These are phyloP conservation scores for Graphium sp. DNA, from an alignment of 2,329 filamentous ascomycete genomes.

Conservation along the genomic window DNA sequence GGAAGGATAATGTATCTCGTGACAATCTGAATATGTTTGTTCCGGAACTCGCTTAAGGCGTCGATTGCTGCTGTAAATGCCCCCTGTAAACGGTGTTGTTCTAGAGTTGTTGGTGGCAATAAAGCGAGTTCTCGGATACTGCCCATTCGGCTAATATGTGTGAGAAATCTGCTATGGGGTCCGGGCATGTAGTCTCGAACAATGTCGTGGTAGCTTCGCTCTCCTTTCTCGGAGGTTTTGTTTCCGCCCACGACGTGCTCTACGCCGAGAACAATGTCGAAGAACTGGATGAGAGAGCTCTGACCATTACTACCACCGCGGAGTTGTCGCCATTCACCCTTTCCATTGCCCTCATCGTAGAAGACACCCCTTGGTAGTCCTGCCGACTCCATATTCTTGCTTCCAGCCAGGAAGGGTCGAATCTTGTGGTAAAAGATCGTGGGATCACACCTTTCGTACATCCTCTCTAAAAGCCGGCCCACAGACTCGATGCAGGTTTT, in stretches of 20 bases:
- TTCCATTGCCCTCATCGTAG: slow-evolving; percentile 59
- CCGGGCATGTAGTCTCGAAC: slow-evolving; percentile 88
- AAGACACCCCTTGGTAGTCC: slow-evolving; percentile 72
- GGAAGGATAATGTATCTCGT: slow-evolving; percentile 81
- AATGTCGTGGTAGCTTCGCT: slow-evolving; percentile 34
- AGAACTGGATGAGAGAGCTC: slow-evolving; percentile 82
- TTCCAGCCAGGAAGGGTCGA: slow-evolving; percentile 75
- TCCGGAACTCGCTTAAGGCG: slow-evolving; percentile 59
- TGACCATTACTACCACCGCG: slow-evolving; percentile 91
- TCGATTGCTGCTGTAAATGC: slow-evolving; percentile 57
- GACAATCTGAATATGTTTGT: slow-evolving; percentile 81
- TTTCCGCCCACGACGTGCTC: slow-evolving; percentile 43
- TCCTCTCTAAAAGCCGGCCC: slow-evolving; percentile 51
- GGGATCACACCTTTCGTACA: slow-evolving; percentile 82
- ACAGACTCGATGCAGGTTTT: slow-evolving; percentile 52
- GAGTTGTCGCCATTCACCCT: slow-evolving; percentile 54
- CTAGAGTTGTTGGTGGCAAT: slow-evolving; percentile 31
- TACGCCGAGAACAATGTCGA: slow-evolving; percentile 73
- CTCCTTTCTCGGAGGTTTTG: slow-evolving; percentile 10
- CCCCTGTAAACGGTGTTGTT: slow-evolving; percentile 21
- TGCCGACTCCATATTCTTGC: slow-evolving; percentile 78
- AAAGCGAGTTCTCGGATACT: slow-evolving; percentile 59
- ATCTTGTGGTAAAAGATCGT: slow-evolving; percentile 81
- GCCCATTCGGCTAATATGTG: slow-evolving; percentile 48
- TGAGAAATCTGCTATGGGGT: slow-evolving; percentile 62